These are phyloP conservation scores for Coemansia erecta DNA, from an alignment of 192 early-diverging fungal species.

Conservation along the genomic window DNA sequence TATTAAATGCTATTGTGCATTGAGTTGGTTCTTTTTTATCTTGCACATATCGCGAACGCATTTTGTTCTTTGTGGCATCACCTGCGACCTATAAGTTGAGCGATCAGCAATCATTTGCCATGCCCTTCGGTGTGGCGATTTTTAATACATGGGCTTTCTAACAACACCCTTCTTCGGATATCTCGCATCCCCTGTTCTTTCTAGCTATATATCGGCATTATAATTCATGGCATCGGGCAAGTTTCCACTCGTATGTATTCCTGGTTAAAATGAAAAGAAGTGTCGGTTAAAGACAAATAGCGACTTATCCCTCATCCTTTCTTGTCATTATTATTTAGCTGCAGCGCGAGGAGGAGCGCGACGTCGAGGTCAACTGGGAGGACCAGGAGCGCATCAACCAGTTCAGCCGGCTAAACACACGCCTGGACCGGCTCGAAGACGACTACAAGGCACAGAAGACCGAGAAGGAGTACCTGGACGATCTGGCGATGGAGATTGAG, in stretches of 20 bases:
- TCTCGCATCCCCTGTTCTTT: background rate
- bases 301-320: background rate
- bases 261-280: background rate
- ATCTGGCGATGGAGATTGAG: slow-evolving; percentile 89
- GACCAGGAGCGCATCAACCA: slow-evolving; percentile 96
- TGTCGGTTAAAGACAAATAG: background rate
- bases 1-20: no score
- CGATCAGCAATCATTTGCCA: no score
- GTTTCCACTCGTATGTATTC: slow-evolving; percentile 20
- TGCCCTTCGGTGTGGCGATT: no score
- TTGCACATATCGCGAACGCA: no score
- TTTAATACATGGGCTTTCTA: no score
- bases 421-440: slow-evolving; percentile 75
- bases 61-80: no score
- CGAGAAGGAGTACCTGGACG: slow-evolving; percentile 93
- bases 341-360: slow-evolving; percentile 73
- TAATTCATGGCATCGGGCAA: slow-evolving; percentile 25
- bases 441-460: slow-evolving; percentile 77
- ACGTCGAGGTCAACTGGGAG: slow-evolving; percentile 93
- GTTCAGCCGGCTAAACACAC: slow-evolving; percentile 84
- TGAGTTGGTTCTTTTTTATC: no score
- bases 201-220: background rate
- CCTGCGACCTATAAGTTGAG: no score
- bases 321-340: slow-evolving; percentile 21
- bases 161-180: no score